Evolutionary conservation across 805 yeast genomes (phyloP).

Genomic region (Pichia paraexigua): DNA sequence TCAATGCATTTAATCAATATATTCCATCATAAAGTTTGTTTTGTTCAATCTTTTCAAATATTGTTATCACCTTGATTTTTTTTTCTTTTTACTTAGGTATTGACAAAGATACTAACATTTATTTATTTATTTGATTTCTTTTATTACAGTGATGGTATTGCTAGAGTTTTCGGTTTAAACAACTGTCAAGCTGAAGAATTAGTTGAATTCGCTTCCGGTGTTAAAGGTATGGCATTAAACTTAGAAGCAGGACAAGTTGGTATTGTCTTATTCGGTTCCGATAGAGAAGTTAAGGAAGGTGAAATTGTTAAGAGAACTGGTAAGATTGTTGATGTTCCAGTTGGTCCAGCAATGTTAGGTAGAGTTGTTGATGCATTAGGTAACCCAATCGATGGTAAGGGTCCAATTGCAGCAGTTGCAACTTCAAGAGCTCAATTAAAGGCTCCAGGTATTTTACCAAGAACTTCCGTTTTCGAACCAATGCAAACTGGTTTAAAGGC

Average conservation of each 20-base stretch:
- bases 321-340: constrained; percentile 97
- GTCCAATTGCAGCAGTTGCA: constrained; percentile 83
- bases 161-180: constrained; percentile 99
- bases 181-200: constrained; percentile 99
- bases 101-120: constrained; percentile 3
- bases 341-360: constrained; percentile 96
- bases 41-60: neutral
- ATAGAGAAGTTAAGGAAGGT: constrained; percentile 97
- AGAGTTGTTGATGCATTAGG: constrained; percentile 99
- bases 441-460: constrained; percentile 99
- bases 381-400: constrained; percentile 99
- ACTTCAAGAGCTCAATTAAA: constrained; percentile 95
- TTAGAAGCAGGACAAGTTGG: constrained; percentile 99
- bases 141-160: constrained; percentile 91
- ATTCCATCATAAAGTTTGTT: neutral
- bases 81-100: neutral
- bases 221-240: constrained; percentile 99
- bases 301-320: constrained; percentile 99
- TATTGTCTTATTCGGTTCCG: constrained; percentile 99
- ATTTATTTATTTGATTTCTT: neutral
- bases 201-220: constrained; percentile 99
- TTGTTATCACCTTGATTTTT: neutral
- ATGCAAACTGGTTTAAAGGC: constrained; percentile 99
- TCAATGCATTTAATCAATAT: neutral
- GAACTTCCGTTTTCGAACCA: constrained; percentile 97